Base-by-base conservation (phyloP, 257 asterid species). In the Primulina eburnea region DNA sequence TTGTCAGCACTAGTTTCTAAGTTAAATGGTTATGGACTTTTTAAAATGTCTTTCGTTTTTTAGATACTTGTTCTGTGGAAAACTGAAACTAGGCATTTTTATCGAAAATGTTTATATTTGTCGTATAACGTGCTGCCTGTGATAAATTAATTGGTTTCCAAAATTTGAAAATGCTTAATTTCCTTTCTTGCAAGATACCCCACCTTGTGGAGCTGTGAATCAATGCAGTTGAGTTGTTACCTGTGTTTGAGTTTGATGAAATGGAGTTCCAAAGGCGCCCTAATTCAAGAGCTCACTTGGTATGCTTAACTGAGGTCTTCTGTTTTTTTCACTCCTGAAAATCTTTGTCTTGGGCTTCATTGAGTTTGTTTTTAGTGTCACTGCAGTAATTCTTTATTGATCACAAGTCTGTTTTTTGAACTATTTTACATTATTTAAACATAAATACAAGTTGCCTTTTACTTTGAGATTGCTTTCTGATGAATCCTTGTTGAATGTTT, bases 211-310 rank as follows among this genome's bases (percentile, higher is more conserved):
- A 87, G 89, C 99, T 93, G 52, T 97, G 99, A 62, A 74, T 93
- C 62, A 90, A 93, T 82, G 96, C 96, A 40, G 96, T 93, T 67
- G 99, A 93, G 75, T 81, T 93, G 71, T 77, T 93, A 71, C 99
- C 99, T 59, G 87, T 87, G 71, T 90, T 90, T 78, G 99, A 93
- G 90, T 93, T 86, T 85, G 97, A 93, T 80, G 99, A 93, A 78
- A 72, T 93, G 85, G 99, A 93, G 77, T 76, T 93, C 20, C 97
- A 90, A 79, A 89, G 97, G 85, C 84, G 79, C 66, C 91, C 86
- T 60, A 93, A 93, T 82, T 95, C 96, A 16, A 84, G 99, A 77
- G 99, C 90, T 84, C 99, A 93, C 84, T 53, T 93, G 97, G 99
- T 93, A 78, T 74, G 81, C 53, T 62, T 67, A 38, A 52, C 56